Conservation (phyloP, 2,329 filamentous ascomycete genomes). For the Ophiostoma perfectum region DNA sequence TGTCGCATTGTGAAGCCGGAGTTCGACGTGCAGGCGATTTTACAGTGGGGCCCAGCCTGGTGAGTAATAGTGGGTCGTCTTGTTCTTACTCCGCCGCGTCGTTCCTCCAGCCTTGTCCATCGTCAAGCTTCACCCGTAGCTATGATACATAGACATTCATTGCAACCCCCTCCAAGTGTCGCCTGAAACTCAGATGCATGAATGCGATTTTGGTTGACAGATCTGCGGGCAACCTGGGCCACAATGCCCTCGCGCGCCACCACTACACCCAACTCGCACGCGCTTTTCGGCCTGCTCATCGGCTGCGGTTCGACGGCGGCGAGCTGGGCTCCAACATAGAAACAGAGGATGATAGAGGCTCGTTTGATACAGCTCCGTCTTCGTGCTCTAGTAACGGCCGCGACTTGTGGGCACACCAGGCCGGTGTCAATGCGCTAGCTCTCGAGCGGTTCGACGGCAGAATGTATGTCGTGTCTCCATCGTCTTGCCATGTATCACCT, state of each 20-base stretch:
- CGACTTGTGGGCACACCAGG: constrained; percentile 60
- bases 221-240: constrained; percentile 61
- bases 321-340: constrained; percentile 36
- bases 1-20: not conserved
- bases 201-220: constrained; percentile 2
- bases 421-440: constrained; percentile 72
- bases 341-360: constrained; percentile 25
- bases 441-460: constrained; percentile 77
- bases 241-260: constrained; percentile 58
- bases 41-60: not conserved
- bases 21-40: not conserved
- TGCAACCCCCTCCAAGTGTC: too few species aligned
- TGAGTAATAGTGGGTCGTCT: not conserved
- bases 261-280: constrained; percentile 62
- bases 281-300: constrained; percentile 61
- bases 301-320: constrained; percentile 65
- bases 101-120: not conserved
- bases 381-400: not conserved
- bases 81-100: not conserved
- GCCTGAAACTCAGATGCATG: not conserved
- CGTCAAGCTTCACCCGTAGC: not conserved
- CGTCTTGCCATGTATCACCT: too few species aligned
- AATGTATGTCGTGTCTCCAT: constrained; percentile 42
- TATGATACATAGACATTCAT: not conserved
- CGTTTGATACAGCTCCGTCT: not conserved